A percentile compares a stretch with the other conserved stretches of the same genome.
phyloP scores from a whole-genome alignment of 345 rosid species.

The Eutrema yunnanense region DNA sequence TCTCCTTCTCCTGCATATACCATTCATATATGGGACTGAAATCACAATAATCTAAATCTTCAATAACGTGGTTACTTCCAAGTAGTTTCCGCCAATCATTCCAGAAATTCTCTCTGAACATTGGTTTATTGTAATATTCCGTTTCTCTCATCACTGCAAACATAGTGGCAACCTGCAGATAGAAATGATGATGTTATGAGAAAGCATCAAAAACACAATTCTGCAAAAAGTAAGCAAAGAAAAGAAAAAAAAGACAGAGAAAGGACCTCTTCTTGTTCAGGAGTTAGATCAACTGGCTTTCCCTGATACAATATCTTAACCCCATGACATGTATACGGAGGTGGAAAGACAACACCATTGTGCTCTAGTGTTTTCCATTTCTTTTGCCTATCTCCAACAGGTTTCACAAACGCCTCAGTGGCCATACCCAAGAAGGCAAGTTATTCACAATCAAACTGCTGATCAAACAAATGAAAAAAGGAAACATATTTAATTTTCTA shows the following conservation, averaged over 20 bases:
- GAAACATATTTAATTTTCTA: constrained; percentile 12
- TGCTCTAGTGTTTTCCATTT: constrained; percentile 97
- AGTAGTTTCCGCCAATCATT: constrained; percentile 82
- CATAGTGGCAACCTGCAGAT: constrained; percentile 80
- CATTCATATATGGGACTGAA: constrained; percentile 86
- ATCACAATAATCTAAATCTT: constrained; percentile 72
- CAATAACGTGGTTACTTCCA: constrained; percentile 79
- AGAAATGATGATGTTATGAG: background rate
- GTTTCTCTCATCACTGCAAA: constrained; percentile 97
- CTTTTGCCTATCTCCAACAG: constrained; percentile 78
- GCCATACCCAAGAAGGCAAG: constrained; percentile 48
- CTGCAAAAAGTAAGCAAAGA: too few species aligned
- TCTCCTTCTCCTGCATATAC: constrained; percentile 87
- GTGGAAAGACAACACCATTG: constrained; percentile 94
- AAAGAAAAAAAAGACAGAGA: background rate
- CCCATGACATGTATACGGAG: constrained; percentile 83
- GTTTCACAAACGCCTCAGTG: constrained; percentile 58
- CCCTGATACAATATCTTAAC: constrained; percentile 79
- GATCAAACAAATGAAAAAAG: constrained; percentile 11
- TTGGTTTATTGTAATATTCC: constrained; percentile 71
- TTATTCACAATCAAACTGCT: constrained; percentile 7
- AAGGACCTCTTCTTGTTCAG: constrained; percentile 85
- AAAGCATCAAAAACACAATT: background rate
- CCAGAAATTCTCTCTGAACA: constrained; percentile 92
- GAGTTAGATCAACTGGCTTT: constrained; percentile 68